A percentile compares a stretch with the other conserved stretches of the same genome.
These are phyloP conservation scores for Sporothrix brunneoviolacea DNA, from an alignment of 2,329 filamentous ascomycete genomes.

Conservation along the genomic window DNA sequence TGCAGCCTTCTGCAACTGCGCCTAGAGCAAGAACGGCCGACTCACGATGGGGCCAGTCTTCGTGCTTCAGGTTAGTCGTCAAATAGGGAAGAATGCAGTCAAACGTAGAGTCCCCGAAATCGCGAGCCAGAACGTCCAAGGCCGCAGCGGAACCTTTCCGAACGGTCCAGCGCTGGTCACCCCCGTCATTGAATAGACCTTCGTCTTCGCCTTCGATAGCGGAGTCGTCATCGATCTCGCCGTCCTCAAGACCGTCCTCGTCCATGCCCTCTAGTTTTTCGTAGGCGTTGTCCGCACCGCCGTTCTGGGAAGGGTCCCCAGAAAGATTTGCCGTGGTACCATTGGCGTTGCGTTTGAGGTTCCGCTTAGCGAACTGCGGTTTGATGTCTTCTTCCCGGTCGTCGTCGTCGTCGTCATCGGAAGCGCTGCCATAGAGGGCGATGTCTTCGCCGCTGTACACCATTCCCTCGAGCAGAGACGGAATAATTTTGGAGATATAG, in stretches of 20 bases:
- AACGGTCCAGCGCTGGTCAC: slow-evolving; percentile 90
- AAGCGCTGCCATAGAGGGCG: slow-evolving; percentile 71
- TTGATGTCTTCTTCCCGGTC: slow-evolving; percentile 88
- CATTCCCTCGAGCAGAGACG: slow-evolving; percentile 89
- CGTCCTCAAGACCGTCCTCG: slow-evolving; percentile 25
- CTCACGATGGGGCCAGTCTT: slow-evolving; percentile 87
- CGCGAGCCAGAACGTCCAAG: slow-evolving; percentile 84
- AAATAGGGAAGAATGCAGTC: slow-evolving; percentile 88
- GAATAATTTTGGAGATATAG: slow-evolving; percentile 77
- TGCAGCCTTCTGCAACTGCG: slow-evolving; percentile 90
- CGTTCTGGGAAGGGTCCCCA: slow-evolving; percentile 44
- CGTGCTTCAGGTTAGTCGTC: slow-evolving; percentile 78
- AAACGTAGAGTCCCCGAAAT: slow-evolving; percentile 85
- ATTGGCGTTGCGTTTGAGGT: slow-evolving; percentile 51
- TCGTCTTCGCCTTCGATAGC: slow-evolving; percentile 77
- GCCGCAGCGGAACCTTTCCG: slow-evolving; percentile 96
- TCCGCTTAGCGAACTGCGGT: slow-evolving; percentile 76
- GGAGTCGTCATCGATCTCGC: slow-evolving; percentile 54
- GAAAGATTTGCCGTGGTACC: slow-evolving; percentile 42
- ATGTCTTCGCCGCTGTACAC: slow-evolving; percentile 95
- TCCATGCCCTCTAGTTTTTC: slow-evolving; percentile 54
- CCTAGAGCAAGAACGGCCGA: slow-evolving; percentile 90
- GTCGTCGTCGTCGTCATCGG: slow-evolving; percentile 84
- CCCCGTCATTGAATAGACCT: slow-evolving; percentile 69
- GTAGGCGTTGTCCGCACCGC: slow-evolving; percentile 37